These are phyloP conservation scores for Scolecobasidium constrictum DNA, from an alignment of 2,329 filamentous ascomycete genomes.

Conservation along the genomic window DNA sequence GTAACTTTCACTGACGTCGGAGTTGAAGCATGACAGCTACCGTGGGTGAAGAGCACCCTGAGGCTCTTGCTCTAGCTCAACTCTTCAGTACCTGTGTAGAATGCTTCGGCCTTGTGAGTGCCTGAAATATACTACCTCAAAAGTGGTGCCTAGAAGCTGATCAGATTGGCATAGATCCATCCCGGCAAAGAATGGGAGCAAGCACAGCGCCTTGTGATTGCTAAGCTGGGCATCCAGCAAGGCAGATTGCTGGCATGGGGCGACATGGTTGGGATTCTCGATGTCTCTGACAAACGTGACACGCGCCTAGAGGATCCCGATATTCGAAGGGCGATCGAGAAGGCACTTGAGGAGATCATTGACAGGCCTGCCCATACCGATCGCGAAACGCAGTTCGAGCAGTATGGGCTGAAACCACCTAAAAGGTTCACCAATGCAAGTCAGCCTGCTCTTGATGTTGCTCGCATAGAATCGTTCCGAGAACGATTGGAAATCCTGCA, in stretches of 20 bases:
- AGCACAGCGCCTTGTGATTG: conserved; percentile 31
- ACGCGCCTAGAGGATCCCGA: conserved; percentile 28
- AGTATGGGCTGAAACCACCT: conserved; percentile 33
- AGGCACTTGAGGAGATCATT: conserved; percentile 32
- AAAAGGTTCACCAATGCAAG: conserved; percentile 25
- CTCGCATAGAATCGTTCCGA: conserved; percentile 33
- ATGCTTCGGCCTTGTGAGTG: conserved; percentile 15
- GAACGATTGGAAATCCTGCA: conserved; percentile 32
- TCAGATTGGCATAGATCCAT: conserved; percentile 19
- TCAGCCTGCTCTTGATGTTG: conserved; percentile 32
- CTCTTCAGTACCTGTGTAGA: conserved; percentile 38
- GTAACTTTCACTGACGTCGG: too few species aligned
- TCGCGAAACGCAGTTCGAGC: conserved; percentile 33
- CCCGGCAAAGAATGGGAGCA: conserved; percentile 30
- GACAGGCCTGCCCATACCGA: conserved; percentile 28
- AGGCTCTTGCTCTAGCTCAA: conserved; percentile 21
- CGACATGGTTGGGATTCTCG: conserved; percentile 34
- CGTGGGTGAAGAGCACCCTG: conserved; percentile 9
- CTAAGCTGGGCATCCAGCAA: conserved; percentile 35
- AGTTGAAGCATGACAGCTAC: too few species aligned
- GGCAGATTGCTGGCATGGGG: conserved; percentile 37
- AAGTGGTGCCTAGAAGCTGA: not conserved
- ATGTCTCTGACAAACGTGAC: conserved; percentile 34
- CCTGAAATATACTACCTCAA: not conserved
- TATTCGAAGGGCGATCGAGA: conserved; percentile 26